Base-by-base conservation (phyloP, 768 basidiomycete species). In the Trametes gibbosa region DNA sequence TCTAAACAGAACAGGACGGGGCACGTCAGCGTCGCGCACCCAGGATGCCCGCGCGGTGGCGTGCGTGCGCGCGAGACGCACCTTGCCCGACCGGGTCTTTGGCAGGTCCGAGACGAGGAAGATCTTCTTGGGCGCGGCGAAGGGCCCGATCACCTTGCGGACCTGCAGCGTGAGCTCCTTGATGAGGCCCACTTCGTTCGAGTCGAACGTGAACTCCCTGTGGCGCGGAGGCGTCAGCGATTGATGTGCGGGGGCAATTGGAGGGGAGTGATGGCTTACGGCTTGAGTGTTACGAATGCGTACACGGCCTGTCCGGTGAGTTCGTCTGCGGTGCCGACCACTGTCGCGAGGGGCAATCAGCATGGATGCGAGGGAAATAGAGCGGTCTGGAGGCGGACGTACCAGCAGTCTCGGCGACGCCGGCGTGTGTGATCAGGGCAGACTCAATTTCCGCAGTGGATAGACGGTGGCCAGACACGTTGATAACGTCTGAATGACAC, bases 371-470 rank as follows among this genome's bases (percentile, higher is more conserved):
- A 9, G n/a, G 27, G 53, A 45, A 47, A 14, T 29, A 56, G 32
- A 43, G 59, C 52, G 58, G 50, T 19, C 12, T 6, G 5, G 46
- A 23, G 16, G 43, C 19, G 27, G 21, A 54, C 76, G 17, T 53
- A 81, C 80, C 84, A 37, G 95, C 95, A 8, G 96, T 94, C 80
- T 98, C 96, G 6, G 96, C 95, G 29, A 98, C 94, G 56, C 96
- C 96, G 67, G 85, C 84, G 79, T 98, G 95, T 68, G 92, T 75
- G 73, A 99, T 97, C 45, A 99, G 81, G 7, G 96, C 95, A 2
- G 92, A 94, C 77, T 99, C 96, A 60, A 99, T 97, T 76, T 98
- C 96, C 54, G 96, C 96, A 3, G 96, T 99, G 42, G 93, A 95
- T 53, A 99, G 78, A 67, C 96, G 88, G 74, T 99, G 96, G 1